These are phyloP conservation scores for Mycena floridula DNA, from an alignment of 768 basidiomycete genomes.

Conservation along the genomic window DNA sequence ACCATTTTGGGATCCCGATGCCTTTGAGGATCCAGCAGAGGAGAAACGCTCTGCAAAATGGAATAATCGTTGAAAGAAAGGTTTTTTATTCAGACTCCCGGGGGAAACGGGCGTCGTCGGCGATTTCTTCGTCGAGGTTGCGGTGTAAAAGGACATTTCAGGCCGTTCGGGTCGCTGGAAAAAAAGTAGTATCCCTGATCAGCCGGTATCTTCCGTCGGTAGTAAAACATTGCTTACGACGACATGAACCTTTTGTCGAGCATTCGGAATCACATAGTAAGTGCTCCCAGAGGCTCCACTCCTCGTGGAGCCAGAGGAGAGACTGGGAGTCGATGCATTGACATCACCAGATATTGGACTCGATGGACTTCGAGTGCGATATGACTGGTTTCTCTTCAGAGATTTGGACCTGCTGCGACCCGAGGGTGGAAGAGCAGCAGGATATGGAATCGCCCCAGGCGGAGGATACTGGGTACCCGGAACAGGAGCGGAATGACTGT, in stretches of 20 bases:
- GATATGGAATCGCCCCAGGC: conserved; percentile 29
- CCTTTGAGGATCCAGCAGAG: conserved; percentile 29
- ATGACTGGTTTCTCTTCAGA: conserved; percentile 7
- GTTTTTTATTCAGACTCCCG: conserved; percentile 35
- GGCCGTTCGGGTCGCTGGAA: conserved; percentile 30
- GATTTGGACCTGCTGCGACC: not conserved
- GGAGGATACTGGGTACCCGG: conserved; percentile 35
- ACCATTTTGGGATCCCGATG: conserved; percentile 25
- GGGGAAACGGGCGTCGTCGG: conserved; percentile 42
- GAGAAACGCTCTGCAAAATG: conserved; percentile 41
- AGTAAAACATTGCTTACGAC: too few species aligned
- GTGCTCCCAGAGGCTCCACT: conserved; percentile 62
- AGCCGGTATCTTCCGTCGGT: too few species aligned
- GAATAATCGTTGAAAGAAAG: conserved; percentile 59
- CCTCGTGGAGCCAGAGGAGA: conserved; percentile 34
- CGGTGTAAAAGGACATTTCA: conserved; percentile 48
- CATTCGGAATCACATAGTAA: conserved; percentile 66
- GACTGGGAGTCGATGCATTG: conserved; percentile 12
- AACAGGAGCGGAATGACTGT: conserved; percentile 62
- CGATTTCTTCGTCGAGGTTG: conserved; percentile 53
- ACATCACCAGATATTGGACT: conserved; percentile 19
- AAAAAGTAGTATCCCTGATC: conserved; percentile 7
- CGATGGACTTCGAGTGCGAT: conserved; percentile 15
- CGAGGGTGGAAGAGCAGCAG: conserved; percentile 26
- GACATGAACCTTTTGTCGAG: conserved; percentile 71